These are phyloP conservation scores for Carpinus fangiana DNA, from an alignment of 306 rosid species.

Conservation along the genomic window DNA sequence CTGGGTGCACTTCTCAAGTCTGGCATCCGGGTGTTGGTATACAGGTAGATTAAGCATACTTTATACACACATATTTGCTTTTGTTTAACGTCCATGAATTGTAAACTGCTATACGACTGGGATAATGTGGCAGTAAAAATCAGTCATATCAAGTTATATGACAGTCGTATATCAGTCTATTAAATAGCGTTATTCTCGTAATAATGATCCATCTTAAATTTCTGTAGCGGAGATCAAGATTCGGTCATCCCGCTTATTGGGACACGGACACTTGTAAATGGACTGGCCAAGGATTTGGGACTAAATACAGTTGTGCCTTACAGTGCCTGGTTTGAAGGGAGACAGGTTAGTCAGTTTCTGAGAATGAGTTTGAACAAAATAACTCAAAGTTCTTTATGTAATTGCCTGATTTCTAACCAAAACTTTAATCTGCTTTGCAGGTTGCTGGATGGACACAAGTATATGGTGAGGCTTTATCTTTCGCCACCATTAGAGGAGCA, in stretches of 20 bases:
- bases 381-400: not conserved
- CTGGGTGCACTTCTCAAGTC: constrained; percentile 1
- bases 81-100: not conserved
- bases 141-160: too few relatives aligned
- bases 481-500: constrained; percentile 58
- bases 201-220: not conserved
- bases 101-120: too few relatives aligned
- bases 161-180: too few relatives aligned
- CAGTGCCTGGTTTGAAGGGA: constrained; percentile 38
- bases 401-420: not conserved
- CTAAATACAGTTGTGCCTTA: constrained; percentile 32
- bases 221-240: constrained; percentile 34
- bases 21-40: constrained; percentile 6
- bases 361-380: not conserved
- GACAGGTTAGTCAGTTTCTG: constrained; percentile 35
- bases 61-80: not conserved
- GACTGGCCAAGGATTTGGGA: constrained; percentile 36
- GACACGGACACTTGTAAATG: constrained; percentile 38
- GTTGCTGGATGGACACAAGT: constrained; percentile 60
- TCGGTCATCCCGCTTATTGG: constrained; percentile 48
- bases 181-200: not conserved
- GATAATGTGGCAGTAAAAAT: too few relatives aligned
- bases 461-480: constrained; percentile 44
- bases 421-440: constrained; percentile 10
- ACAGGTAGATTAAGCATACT: constrained; percentile 1